Percentiles rank a stretch among this genome's conserved stretches.
Conservation (phyloP, 768 basidiomycete genomes). For the Hemileccinum rubropunctum region DNA sequence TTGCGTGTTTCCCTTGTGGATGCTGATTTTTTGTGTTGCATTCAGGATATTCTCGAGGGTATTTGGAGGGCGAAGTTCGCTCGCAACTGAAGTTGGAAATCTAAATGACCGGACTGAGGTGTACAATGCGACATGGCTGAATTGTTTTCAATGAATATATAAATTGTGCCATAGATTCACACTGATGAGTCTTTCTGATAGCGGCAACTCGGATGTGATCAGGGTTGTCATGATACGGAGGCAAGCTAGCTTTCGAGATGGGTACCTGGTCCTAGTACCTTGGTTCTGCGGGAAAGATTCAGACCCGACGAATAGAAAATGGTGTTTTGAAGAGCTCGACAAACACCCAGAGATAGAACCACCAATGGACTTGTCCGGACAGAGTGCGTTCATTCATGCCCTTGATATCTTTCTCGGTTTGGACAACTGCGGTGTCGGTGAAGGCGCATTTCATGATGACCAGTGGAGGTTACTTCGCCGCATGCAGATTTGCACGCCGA, state of each 20-base stretch:
- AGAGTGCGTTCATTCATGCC: slow-evolving; percentile 74
- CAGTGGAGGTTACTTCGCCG: slow-evolving; percentile 54
- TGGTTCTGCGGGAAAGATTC: slow-evolving; percentile 79
- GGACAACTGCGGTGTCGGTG: slow-evolving; percentile 39
- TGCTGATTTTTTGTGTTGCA: background rate
- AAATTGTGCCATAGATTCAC: too few species aligned
- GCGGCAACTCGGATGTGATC: too few species aligned
- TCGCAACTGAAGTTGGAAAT: background rate
- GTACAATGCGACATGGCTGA: background rate
- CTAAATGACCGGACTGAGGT: background rate
- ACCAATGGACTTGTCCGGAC: slow-evolving; percentile 66
- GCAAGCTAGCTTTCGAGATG: too few species aligned
- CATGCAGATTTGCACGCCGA: slow-evolving; percentile 84
- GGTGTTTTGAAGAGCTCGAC: slow-evolving; percentile 62
- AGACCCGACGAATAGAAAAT: slow-evolving; percentile 39
- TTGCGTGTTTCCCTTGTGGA: too few species aligned
- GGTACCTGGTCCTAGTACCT: too few species aligned
- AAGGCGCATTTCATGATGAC: slow-evolving; percentile 9
- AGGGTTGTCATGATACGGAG: too few species aligned
- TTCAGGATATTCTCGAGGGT: slow-evolving; percentile 5
- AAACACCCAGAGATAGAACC: slow-evolving; percentile 40
- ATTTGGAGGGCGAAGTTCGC: background rate
- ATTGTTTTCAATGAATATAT: too few species aligned
- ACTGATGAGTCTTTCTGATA: too few species aligned
- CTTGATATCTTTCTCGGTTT: slow-evolving; percentile 73